These are phyloP conservation scores for Phytophthora boehmeriae DNA, from an alignment of 352 stramenopile species.

Conservation along the genomic window DNA sequence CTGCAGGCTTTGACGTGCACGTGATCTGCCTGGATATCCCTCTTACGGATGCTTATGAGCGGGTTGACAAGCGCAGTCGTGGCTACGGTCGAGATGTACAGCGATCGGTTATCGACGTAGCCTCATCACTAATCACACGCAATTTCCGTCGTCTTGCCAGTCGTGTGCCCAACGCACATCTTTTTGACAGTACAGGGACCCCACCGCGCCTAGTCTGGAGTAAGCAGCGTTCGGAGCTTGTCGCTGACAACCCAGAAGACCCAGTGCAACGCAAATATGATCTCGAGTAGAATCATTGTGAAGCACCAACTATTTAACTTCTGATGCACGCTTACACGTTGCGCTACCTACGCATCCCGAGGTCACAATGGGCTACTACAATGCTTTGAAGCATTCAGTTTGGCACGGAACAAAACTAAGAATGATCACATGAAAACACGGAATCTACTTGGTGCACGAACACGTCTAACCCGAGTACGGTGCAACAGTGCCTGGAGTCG, in stretches of 20 bases:
- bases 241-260: constrained; percentile 51
- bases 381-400: too few species aligned
- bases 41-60: constrained; percentile 62
- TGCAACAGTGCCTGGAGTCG: constrained; percentile 23
- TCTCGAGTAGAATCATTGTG: constrained; percentile 34
- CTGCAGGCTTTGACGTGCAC: constrained; percentile 69
- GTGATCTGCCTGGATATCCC: constrained; percentile 83
- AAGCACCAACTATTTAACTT: constrained; percentile 16
- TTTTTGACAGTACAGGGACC: constrained; percentile 69
- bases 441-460: neutral
- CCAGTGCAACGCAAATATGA: constrained; percentile 73
- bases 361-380: too few species aligned
- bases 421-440: constrained; percentile 2
- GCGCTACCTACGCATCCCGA: too few species aligned
- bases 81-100: constrained; percentile 76
- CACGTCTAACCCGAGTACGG: constrained; percentile 24
- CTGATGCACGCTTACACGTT: too few species aligned
- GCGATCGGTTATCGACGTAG: constrained; percentile 64
- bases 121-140: constrained; percentile 62
- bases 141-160: constrained; percentile 70
- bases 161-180: constrained; percentile 69
- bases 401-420: neutral
- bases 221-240: constrained; percentile 62
- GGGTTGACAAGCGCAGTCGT: constrained; percentile 67
- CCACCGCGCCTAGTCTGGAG: constrained; percentile 78